These are phyloP conservation scores for Pseudogymnoascus sp. DNA, from an alignment of 2,329 filamentous ascomycete species.

Conservation along the genomic window DNA sequence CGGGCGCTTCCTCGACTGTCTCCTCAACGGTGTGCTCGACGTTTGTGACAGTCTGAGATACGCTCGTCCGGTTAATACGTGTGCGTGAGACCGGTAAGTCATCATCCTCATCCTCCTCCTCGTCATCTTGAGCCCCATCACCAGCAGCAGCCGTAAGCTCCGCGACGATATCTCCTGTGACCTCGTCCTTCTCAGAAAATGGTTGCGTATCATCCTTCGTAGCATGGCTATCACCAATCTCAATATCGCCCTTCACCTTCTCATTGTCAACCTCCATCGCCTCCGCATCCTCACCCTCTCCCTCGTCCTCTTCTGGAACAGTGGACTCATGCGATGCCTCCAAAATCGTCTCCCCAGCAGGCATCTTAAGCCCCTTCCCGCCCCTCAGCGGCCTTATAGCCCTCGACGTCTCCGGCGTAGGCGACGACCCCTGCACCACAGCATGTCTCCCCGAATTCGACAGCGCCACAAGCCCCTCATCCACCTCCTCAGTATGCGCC, in stretches of 20 bases:
- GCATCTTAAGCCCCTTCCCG: slow-evolving; percentile 25
- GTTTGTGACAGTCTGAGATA: slow-evolving; percentile 26
- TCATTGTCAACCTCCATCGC: slow-evolving; percentile 18
- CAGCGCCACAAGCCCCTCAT: slow-evolving; percentile 48
- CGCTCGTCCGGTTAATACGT: slow-evolving; percentile 32
- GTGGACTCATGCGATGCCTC: slow-evolving; percentile 28
- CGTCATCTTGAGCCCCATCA: slow-evolving; percentile 12
- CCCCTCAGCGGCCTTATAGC: slow-evolving; percentile 24
- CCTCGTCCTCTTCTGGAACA: slow-evolving; percentile 20
- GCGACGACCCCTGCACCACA: slow-evolving; percentile 38
- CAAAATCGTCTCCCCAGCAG: slow-evolving; percentile 24
- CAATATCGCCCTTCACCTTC: slow-evolving; percentile 7
- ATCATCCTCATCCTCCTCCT: slow-evolving; percentile 25
- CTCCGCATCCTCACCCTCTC: slow-evolving; percentile 16
- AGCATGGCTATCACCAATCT: slow-evolving; percentile 11
- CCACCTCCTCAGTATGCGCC: slow-evolving; percentile 38
- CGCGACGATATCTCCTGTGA: slow-evolving; percentile 7
- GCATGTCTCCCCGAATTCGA: slow-evolving; percentile 53
- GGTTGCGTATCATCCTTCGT: slow-evolving; percentile 16
- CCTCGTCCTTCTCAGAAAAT: background rate
- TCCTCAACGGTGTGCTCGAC: slow-evolving; percentile 17
- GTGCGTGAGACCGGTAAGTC: slow-evolving; percentile 33
- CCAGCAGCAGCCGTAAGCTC: slow-evolving; percentile 12
- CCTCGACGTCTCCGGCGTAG: slow-evolving; percentile 44
- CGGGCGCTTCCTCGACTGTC: slow-evolving; percentile 42